Conservation (phyloP, 2,329 filamentous ascomycete genomes). For the Xylaria arbuscula region DNA sequence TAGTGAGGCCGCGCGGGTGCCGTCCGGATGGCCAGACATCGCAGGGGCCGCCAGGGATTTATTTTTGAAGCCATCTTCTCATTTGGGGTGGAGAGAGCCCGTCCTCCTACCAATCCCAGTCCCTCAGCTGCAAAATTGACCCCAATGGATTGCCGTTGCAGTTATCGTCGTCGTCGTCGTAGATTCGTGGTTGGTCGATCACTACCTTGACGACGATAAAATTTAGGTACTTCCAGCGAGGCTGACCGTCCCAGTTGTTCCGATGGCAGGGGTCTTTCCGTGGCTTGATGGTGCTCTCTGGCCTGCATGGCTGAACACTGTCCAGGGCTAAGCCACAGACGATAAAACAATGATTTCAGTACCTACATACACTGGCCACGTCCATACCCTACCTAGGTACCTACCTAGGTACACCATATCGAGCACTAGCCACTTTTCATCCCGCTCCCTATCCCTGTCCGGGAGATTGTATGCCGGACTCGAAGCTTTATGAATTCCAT, state of each 20-base stretch:
- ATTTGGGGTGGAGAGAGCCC: constrained; percentile 18
- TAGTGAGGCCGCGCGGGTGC: constrained; percentile 34
- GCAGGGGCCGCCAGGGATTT: constrained; percentile 47
- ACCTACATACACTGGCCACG: no score
- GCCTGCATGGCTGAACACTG: no score
- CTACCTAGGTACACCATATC: not conserved
- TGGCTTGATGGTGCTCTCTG: constrained; percentile 24
- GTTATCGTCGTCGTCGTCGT: no score
- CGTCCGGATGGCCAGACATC: constrained; percentile 48
- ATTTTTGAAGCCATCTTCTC: constrained; percentile 49
- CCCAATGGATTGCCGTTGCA: no score
- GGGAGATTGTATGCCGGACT: not conserved
- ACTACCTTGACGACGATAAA: constrained; percentile 19
- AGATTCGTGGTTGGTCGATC: not conserved
- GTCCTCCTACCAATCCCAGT: constrained; percentile 37
- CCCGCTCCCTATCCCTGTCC: not conserved
- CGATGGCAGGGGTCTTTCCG: constrained; percentile 20
- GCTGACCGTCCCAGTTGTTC: constrained; percentile 29
- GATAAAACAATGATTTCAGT: no score
- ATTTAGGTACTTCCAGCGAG: constrained; percentile 18
- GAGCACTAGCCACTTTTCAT: constrained; percentile 6
- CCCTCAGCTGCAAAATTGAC: no score
- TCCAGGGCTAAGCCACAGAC: no score
- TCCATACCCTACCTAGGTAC: not conserved
- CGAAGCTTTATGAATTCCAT: not conserved